Percentiles rank a stretch among this genome's conserved stretches.
Evolutionary conservation across 2,329 filamentous ascomycete species (phyloP).

Genomic region (Fusarium austroafricanum): DNA sequence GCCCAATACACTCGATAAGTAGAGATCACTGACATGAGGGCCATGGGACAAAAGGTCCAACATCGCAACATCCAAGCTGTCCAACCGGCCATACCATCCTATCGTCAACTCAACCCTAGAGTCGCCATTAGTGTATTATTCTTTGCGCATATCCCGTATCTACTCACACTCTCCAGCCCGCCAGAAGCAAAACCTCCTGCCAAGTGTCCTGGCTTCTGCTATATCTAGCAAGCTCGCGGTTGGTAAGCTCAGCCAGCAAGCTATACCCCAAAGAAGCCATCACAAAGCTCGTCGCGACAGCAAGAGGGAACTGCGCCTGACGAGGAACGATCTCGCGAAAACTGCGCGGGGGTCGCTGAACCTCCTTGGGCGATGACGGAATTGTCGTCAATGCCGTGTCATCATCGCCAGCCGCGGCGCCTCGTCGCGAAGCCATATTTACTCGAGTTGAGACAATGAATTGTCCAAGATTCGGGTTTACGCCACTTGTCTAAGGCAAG

Average conservation of each 20-base stretch:
- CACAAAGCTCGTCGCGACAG: slow-evolving; percentile 66
- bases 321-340: slow-evolving; percentile 53
- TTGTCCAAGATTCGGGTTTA: neutral
- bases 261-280: slow-evolving; percentile 75
- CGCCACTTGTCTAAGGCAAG: slow-evolving; percentile 15
- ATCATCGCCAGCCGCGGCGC: slow-evolving; percentile 29
- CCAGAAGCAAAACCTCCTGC: slow-evolving; percentile 67
- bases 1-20: slow-evolving; percentile 1
- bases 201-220: slow-evolving; percentile 72
- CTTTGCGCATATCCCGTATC: neutral
- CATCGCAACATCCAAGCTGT: slow-evolving; percentile 76
- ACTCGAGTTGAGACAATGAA: neutral
- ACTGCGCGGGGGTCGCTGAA: slow-evolving; percentile 19
- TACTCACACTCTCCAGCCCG: slow-evolving; percentile 67
- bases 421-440: slow-evolving; percentile 44
- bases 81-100: slow-evolving; percentile 79
- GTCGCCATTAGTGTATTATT: slow-evolving; percentile 9
- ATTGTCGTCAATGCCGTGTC: slow-evolving; percentile 32
- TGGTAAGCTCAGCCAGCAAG: slow-evolving; percentile 67
- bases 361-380: slow-evolving; percentile 18
- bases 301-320: slow-evolving; percentile 63
- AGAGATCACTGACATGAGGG: slow-evolving; percentile 68
- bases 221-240: slow-evolving; percentile 74
- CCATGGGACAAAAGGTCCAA: slow-evolving; percentile 78
- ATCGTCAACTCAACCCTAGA: slow-evolving; percentile 74